Evolutionary conservation across 371 early-diverging fungal species (phyloP).

Genomic region (Smittium culicis): DNA sequence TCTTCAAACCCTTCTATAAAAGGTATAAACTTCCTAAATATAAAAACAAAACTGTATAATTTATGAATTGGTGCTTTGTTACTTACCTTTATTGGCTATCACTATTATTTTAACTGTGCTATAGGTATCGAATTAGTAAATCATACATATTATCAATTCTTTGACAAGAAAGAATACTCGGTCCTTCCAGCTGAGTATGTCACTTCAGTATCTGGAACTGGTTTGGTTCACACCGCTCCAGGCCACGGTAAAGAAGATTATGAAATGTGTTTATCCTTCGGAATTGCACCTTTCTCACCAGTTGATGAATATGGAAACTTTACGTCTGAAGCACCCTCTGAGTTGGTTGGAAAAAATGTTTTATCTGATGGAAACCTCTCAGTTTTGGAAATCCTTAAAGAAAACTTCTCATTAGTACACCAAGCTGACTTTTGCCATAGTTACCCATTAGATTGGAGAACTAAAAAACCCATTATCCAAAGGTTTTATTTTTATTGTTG

Average conservation of each 20-base stretch:
- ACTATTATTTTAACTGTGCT: neutral
- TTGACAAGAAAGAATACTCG: constrained; percentile 7
- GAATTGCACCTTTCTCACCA: constrained; percentile 33
- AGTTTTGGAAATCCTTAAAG: constrained; percentile 41
- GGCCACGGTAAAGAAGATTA: constrained; percentile 95
- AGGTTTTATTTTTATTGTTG: constrained; percentile 13
- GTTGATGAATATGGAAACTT: constrained; percentile 74
- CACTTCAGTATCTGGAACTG: constrained; percentile 69
- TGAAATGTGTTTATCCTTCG: constrained; percentile 45
- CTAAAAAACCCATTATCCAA: constrained; percentile 71
- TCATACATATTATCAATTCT: neutral
- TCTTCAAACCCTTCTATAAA: neutral
- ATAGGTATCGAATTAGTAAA: constrained; percentile 8
- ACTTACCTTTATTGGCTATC: neutral
- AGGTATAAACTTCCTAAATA: neutral
- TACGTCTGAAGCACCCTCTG: constrained; percentile 48
- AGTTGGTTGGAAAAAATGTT: constrained; percentile 46
- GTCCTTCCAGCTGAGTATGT: constrained; percentile 57
- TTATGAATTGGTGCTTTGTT: neutral
- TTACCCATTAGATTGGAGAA: constrained; percentile 87
- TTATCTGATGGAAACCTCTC: constrained; percentile 45
- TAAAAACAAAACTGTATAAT: neutral
- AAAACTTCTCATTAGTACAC: constrained; percentile 30
- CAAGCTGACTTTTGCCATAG: constrained; percentile 45
- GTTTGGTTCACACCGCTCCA: constrained; percentile 87